These are phyloP conservation scores for Dactylellina haptotyla DNA, from an alignment of 2,329 filamentous ascomycete genomes.

Conservation along the genomic window DNA sequence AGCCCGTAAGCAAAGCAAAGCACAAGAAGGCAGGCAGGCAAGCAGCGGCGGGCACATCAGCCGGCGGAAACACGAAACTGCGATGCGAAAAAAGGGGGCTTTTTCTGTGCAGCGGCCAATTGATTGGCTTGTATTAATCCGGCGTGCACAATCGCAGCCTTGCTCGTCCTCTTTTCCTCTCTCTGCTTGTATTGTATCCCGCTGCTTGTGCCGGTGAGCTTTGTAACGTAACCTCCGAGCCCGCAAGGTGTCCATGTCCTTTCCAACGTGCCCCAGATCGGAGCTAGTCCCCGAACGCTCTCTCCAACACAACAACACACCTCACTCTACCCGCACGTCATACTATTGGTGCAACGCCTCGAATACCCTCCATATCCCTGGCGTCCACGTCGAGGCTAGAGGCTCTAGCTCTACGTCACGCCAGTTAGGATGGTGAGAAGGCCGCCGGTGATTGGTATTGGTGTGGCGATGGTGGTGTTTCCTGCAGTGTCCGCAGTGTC, in stretches of 20 bases:
- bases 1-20: neutral
- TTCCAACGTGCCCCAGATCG: neutral
- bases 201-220: neutral
- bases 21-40: too few species aligned
- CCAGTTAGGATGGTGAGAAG: neutral
- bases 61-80: conserved; percentile 8
- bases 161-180: neutral
- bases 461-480: conserved; percentile 33
- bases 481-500: conserved; percentile 6
- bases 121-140: conserved; percentile 3
- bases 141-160: neutral
- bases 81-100: conserved; percentile 10
- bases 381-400: neutral
- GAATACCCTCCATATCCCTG: conserved; percentile 8
- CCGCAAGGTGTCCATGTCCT: neutral
- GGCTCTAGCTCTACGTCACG: neutral
- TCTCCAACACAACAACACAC: conserved; percentile 15
- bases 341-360: conserved; percentile 7
- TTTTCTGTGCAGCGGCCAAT: neutral
- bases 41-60: too few species aligned
- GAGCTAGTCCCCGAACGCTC: conserved; percentile 3
- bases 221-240: conserved; percentile 10
- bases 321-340: conserved; percentile 9
- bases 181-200: neutral
- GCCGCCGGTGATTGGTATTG: neutral